These are phyloP conservation scores for Fusarium sp. DNA, from an alignment of 2,329 filamentous ascomycete species.

Conservation along the genomic window DNA sequence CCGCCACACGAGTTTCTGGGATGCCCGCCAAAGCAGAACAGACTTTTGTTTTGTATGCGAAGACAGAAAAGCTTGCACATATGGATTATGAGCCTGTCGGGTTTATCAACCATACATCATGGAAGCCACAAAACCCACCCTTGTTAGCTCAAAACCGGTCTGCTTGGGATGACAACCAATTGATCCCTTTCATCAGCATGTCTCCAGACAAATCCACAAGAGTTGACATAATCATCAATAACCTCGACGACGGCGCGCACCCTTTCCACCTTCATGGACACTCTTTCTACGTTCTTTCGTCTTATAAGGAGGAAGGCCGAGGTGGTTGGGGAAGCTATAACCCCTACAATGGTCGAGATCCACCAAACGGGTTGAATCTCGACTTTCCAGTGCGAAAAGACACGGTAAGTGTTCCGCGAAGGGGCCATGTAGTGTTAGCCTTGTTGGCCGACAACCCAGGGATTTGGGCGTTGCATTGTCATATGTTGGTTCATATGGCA, in stretches of 20 bases:
- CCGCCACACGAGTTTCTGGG: neutral
- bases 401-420: slow-evolving; percentile 4
- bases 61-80: slow-evolving; percentile 12
- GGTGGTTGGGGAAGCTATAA: slow-evolving; percentile 10
- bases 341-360: neutral
- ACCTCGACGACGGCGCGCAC: slow-evolving; percentile 3
- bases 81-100: slow-evolving; percentile 20
- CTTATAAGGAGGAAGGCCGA: slow-evolving; percentile 2
- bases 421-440: slow-evolving; percentile 1
- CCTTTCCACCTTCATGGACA: slow-evolving; percentile 14
- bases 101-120: slow-evolving; percentile 22
- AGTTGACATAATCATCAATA: neutral
- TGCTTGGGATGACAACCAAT: neutral
- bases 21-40: slow-evolving; percentile 2
- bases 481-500: slow-evolving; percentile 28
- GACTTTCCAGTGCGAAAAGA: neutral
- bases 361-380: neutral
- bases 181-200: neutral
- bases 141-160: neutral
- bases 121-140: slow-evolving; percentile 7
- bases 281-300: slow-evolving; percentile 10
- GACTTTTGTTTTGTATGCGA: slow-evolving; percentile 4
- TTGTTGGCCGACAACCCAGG: slow-evolving; percentile 11
- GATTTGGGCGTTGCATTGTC: slow-evolving; percentile 24
- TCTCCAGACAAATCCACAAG: fast-evolving